Evolutionary conservation across 305 asterid genomes (phyloP), one percentile per base, ranked within the genome.

Genomic region (Coffea humblotiana): DNA sequence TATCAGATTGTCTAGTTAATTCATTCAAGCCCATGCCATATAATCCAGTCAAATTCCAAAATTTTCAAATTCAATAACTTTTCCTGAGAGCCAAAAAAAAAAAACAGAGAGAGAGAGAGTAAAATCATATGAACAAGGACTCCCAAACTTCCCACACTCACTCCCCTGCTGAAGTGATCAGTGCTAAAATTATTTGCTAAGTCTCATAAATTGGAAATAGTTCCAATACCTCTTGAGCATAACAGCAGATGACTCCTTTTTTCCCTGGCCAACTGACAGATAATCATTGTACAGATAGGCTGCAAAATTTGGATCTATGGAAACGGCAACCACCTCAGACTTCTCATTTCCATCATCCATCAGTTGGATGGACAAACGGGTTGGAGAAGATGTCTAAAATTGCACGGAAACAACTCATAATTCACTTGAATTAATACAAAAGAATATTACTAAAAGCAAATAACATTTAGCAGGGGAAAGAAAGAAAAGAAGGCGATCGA

Each of bases 261-360:
- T 93, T 45, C 87, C 92, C 74, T 85, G 90, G 81, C 84, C 87
- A 79, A 84, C 88, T 76, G 99, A 89, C 70, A 94, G 97, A 87
- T 92, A 97, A 84, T 92, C 97, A 21, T 84, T 84, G 77, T 91
- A 85, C 80, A 93, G 97, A 88, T 97, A 93, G 69, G 91, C 83
- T 23, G 96, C 91, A 82, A 97, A 97, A 78, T 87, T 91, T 35
- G 98, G 98, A 86, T 97, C 98, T 47, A 94, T 90, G 16, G 97
- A 94, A 70, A 92, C 97, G 32, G 98, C 92, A 89, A 96, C 95
- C 79, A 92, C 97, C 83, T 93, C 99, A 68, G 98, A 88, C 90
- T 92, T 96, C 84, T 94, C 99, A 85, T 85, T 91, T 84, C 92
- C 94, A 80, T 93, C 96, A 77, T 93, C 98, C 97, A 93, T 91